Base-by-base conservation (phyloP, 257 asterid genomes). In the Penstemon barbatus region DNA sequence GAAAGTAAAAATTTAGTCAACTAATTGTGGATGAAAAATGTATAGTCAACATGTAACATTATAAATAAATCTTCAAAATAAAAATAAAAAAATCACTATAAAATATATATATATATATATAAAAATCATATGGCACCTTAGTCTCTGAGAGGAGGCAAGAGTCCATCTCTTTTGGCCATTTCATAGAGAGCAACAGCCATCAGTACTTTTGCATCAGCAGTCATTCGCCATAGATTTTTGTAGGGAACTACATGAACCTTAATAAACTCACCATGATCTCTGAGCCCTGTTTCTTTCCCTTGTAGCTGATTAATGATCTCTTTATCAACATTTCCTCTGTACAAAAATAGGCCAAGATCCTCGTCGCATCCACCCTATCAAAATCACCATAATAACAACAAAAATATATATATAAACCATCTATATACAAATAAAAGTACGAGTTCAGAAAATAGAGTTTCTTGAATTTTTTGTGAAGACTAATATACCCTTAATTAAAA, bases 311-410 rank as follows among this genome's bases (percentile, higher is more conserved):
- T 71, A 40, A 89, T 87, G 4, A 83, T 69, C 80, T 81, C 93
- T 77, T 78, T 87, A 36, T 82, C 82, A 18, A 83, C 92, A 50
- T 58, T 79, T 68, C 87, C 92, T 84, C 95, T 80, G 81, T 86
- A 87, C 52, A 92, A 73, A 75, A 89, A 83, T 77, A 92, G 66
- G 68, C 91, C 86, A 41, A 92, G 74, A 66, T 84, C 96, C 79
- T 92, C 98, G 3, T 92, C 97, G 49, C 96, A 89, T 9, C 97
- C 98, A 4, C 98, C 97, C 98, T 92, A 67, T 52, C 40, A 49
- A 62, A 73, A 53, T 33, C 44, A 68, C 7, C 71, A 60, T 55
- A 43, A 52, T 48, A 54, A 41, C 0, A 25, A 38, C 10, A 62
- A 65, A 13, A 49, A 12, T 8, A 39, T 6, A 40, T 42, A 65